These are phyloP conservation scores for Clausena lansium DNA, from an alignment of 345 rosid species.

Conservation along the genomic window DNA sequence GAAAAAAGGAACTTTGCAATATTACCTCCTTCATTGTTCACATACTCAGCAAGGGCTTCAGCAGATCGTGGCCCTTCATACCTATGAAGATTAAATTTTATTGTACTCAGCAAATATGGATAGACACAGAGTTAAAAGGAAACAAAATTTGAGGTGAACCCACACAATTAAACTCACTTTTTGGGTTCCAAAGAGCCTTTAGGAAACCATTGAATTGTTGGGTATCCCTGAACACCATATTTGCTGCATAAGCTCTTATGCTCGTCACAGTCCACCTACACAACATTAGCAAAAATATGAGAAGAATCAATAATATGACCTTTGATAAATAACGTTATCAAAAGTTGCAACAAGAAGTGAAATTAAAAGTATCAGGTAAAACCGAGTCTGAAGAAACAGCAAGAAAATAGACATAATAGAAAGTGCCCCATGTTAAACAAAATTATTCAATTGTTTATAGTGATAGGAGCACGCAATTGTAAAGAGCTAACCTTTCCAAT, in stretches of 20 bases:
- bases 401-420: not conserved
- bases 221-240: constrained; percentile 92
- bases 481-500: constrained; percentile 77
- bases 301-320: not conserved
- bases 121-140: not conserved
- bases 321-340: not conserved
- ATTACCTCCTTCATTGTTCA: constrained; percentile 91
- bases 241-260: constrained; percentile 89
- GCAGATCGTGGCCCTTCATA: constrained; percentile 88
- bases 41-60: constrained; percentile 83
- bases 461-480: not conserved
- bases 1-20: not conserved
- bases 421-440: not conserved
- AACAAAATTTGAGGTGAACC: not conserved
- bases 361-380: not conserved
- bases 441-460: not conserved
- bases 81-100: constrained; percentile 33
- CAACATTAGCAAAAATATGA: constrained; percentile 12
- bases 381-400: not conserved
- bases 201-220: constrained; percentile 95
- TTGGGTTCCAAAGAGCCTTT: constrained; percentile 94
- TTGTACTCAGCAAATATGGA: not conserved
- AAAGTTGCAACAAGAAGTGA: not conserved
- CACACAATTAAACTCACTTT: constrained; percentile 52
- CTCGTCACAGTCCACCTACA: constrained; percentile 97